Evolutionary conservation across 768 basidiomycete genomes (phyloP).

Genomic region (Rhizopogon vinicolor): DNA sequence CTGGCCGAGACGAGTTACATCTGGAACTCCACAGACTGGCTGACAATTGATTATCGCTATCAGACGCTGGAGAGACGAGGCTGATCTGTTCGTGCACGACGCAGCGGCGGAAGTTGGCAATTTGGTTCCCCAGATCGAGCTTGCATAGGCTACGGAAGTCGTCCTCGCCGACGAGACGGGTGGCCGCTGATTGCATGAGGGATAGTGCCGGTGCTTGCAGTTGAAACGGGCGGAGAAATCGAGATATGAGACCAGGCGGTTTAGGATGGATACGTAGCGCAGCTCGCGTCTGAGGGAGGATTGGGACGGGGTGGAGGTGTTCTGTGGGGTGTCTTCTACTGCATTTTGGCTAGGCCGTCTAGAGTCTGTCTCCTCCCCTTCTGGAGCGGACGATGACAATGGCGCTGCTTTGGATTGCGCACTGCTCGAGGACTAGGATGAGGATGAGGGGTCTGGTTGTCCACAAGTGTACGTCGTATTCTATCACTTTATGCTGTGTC

Average conservation of each 20-base stretch:
- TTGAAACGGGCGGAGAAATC: too few species aligned
- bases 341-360: conserved; percentile 25
- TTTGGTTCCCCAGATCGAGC: conserved; percentile 87
- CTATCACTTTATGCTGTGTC: too few species aligned
- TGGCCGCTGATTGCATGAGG: conserved; percentile 73
- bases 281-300: conserved; percentile 45
- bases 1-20: conserved; percentile 82
- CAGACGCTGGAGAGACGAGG: too few species aligned
- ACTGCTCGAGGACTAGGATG: neutral
- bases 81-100: conserved; percentile 64
- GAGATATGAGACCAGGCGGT: too few species aligned
- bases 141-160: conserved; percentile 97
- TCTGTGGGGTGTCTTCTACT: conserved; percentile 34
- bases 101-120: conserved; percentile 68
- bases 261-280: conserved; percentile 76
- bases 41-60: conserved; percentile 31
- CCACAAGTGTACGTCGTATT: too few species aligned
- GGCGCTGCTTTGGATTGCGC: neutral
- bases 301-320: conserved; percentile 19
- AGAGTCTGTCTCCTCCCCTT: conserved; percentile 2
- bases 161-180: conserved; percentile 76
- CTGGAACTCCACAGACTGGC: conserved; percentile 56
- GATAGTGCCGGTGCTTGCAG: too few species aligned
- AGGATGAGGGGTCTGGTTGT: neutral
- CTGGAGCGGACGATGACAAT: conserved; percentile 1